Evolutionary conservation across 371 early-diverging fungal genomes (phyloP).

Genomic region (Rhizoclosmatium hyalinum): DNA sequence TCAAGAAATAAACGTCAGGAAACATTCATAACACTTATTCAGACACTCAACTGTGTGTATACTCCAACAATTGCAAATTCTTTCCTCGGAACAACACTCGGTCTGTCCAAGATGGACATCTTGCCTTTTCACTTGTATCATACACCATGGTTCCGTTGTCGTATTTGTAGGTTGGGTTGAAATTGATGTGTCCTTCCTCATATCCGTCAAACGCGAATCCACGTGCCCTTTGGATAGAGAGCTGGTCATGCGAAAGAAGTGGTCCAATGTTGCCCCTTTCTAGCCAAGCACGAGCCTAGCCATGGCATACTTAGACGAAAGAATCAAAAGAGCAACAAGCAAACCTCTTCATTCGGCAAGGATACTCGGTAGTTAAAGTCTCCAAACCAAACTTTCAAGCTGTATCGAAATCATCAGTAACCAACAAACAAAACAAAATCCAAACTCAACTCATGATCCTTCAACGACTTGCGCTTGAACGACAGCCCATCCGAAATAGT

Average conservation of each 20-base stretch:
- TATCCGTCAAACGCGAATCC: conserved; percentile 78
- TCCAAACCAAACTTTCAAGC: conserved; percentile 85
- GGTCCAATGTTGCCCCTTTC: conserved; percentile 23
- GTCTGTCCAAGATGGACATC: conserved; percentile 93
- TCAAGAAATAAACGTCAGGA: neutral
- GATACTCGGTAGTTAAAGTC: conserved; percentile 90
- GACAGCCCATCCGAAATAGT: conserved; percentile 76
- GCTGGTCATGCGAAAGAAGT: conserved; percentile 58
- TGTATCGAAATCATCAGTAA: conserved; percentile 35
- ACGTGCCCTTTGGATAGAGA: conserved; percentile 67
- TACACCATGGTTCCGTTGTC: conserved; percentile 82
- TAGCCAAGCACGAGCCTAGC: conserved; percentile 31
- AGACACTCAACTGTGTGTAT: conserved; percentile 65
- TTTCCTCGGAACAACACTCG: conserved; percentile 75
- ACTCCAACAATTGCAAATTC: conserved; percentile 50
- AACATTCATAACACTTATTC: neutral
- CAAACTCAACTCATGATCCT: conserved; percentile 72
- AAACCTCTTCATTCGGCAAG: conserved; percentile 73
- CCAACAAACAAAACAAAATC: neutral
- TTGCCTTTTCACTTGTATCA: conserved; percentile 86
- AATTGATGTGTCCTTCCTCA: conserved; percentile 78
- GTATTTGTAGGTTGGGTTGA: conserved; percentile 94
- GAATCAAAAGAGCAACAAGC: conserved; percentile 17
- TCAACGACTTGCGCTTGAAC: conserved; percentile 76
- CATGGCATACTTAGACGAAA: neutral